Conservation (phyloP, 1,139 yeast species). For the Ogataea hybrid region DNA sequence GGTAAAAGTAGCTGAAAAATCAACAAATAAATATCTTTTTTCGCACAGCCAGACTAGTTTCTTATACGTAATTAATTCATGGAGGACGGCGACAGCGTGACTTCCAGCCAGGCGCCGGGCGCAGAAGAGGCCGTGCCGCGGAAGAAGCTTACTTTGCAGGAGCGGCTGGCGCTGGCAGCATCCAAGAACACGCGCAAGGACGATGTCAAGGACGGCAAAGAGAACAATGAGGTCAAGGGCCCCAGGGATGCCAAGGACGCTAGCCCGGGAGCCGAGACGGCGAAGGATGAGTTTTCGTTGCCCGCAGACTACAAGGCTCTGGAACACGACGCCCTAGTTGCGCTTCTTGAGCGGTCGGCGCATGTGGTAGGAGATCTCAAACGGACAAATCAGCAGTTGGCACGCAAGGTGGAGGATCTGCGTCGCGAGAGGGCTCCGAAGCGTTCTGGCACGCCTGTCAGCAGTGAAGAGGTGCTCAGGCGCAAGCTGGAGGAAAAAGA, state of each 20-base stretch:
- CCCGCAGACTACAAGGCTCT: conserved; percentile 13
- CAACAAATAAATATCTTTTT: too few relatives aligned
- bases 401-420: conserved; percentile 11
- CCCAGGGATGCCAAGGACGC: conserved; percentile 1
- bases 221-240: conserved; percentile 3
- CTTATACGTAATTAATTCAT: conserved; percentile 2
- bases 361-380: conserved; percentile 6
- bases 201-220: neutral
- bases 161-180: conserved; percentile 76
- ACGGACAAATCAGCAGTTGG: conserved; percentile 6
- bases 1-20: too few relatives aligned
- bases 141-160: conserved; percentile 69
- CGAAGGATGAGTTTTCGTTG: conserved; percentile 2
- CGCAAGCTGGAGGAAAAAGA: conserved; percentile 49
- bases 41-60: conserved; percentile 2
- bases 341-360: conserved; percentile 12
- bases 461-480: conserved; percentile 11
- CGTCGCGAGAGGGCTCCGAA: conserved; percentile 16
- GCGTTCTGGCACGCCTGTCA: conserved; percentile 6
- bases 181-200: conserved; percentile 17
- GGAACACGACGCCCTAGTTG: conserved; percentile 16
- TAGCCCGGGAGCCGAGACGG: neutral
- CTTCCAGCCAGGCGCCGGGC: neutral
- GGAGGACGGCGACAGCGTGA: conserved; percentile 5
- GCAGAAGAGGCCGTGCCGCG: conserved; percentile 19